These are phyloP conservation scores for Komagataea norvegica DNA, from an alignment of 1,139 yeast genomes.

Conservation along the genomic window DNA sequence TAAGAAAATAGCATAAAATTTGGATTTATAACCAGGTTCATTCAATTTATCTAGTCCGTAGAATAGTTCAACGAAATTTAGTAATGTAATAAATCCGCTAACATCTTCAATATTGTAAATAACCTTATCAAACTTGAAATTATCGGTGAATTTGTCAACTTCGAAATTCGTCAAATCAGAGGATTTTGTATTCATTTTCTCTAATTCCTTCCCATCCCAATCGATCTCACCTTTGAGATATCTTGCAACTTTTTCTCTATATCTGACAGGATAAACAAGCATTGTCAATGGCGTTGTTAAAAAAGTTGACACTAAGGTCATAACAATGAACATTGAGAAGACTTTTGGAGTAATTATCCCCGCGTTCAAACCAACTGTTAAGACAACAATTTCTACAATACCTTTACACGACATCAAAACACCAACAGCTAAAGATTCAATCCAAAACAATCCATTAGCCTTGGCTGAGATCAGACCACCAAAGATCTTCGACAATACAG, in stretches of 20 bases:
- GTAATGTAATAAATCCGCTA: slow-evolving; percentile 22
- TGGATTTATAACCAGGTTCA: slow-evolving; percentile 10
- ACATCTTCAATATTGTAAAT: slow-evolving; percentile 26
- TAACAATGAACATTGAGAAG: slow-evolving; percentile 74
- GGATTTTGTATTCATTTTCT: slow-evolving; percentile 10
- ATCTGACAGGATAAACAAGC: slow-evolving; percentile 52
- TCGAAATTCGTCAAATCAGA: slow-evolving; percentile 12
- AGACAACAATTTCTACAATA: slow-evolving; percentile 74
- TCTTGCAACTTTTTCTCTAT: slow-evolving; percentile 47
- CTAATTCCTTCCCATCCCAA: slow-evolving; percentile 34
- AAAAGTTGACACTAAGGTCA: slow-evolving; percentile 74
- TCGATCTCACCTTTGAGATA: slow-evolving; percentile 36
- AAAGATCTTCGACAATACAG: slow-evolving; percentile 58
- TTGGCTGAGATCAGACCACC: slow-evolving; percentile 68
- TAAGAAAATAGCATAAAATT: slow-evolving; percentile 50
- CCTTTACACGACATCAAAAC: slow-evolving; percentile 87
- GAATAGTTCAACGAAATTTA: slow-evolving; percentile 33
- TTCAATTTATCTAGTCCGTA: slow-evolving; percentile 23
- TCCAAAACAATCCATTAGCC: slow-evolving; percentile 56
- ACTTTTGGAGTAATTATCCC: slow-evolving; percentile 58
- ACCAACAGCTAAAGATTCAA: slow-evolving; percentile 73
- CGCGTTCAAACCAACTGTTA: slow-evolving; percentile 68
- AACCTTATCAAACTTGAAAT: slow-evolving; percentile 26
- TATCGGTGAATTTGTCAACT: slow-evolving; percentile 13
- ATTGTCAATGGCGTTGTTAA: slow-evolving; percentile 69